A percentile compares a stretch with the other conserved stretches of the same genome.
Conservation (phyloP, 441 rosid genomes). For the Raphanus hybrid region DNA sequence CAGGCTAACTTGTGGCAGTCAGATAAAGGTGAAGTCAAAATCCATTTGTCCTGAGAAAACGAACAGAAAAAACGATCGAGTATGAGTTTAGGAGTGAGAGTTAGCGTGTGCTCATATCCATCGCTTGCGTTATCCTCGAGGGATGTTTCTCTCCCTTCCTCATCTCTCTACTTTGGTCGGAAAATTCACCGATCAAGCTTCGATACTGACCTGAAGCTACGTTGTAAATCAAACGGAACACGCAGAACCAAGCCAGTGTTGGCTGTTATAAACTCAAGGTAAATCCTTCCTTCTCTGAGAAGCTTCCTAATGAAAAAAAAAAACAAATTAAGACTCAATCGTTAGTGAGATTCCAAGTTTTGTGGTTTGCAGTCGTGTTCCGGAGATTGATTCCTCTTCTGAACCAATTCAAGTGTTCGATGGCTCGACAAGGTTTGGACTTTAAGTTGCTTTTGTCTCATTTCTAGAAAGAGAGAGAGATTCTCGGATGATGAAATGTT, state of each 20-base stretch:
- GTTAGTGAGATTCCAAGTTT: slow-evolving; percentile 1
- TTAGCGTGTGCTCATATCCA: slow-evolving; percentile 24
- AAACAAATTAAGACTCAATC: not conserved
- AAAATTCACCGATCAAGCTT: slow-evolving; percentile 20
- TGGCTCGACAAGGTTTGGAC: slow-evolving; percentile 69
- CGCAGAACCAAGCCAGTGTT: slow-evolving; percentile 16
- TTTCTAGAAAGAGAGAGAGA: not conserved
- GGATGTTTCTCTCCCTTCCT: slow-evolving; percentile 18
- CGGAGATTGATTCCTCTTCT: slow-evolving; percentile 67
- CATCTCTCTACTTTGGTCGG: slow-evolving; percentile 21
- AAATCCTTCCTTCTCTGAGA: not conserved
- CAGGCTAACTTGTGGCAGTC: slow-evolving; percentile 12
- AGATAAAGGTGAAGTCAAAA: slow-evolving; percentile 9
- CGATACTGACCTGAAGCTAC: slow-evolving; percentile 12
- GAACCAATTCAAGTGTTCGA: slow-evolving; percentile 69
- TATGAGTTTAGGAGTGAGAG: slow-evolving; percentile 29
- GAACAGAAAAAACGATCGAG: not conserved
- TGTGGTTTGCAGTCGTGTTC: slow-evolving; percentile 38
- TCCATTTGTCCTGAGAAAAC: not conserved
- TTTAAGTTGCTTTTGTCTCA: not conserved
- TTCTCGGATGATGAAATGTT: not conserved
- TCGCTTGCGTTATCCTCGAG: slow-evolving; percentile 20
- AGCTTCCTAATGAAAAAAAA: not conserved
- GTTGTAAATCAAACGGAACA: not conserved
- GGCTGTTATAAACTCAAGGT: slow-evolving; percentile 31